Evolutionary conservation across 345 rosid genomes (phyloP).

Genomic region (Mangifera indica): DNA sequence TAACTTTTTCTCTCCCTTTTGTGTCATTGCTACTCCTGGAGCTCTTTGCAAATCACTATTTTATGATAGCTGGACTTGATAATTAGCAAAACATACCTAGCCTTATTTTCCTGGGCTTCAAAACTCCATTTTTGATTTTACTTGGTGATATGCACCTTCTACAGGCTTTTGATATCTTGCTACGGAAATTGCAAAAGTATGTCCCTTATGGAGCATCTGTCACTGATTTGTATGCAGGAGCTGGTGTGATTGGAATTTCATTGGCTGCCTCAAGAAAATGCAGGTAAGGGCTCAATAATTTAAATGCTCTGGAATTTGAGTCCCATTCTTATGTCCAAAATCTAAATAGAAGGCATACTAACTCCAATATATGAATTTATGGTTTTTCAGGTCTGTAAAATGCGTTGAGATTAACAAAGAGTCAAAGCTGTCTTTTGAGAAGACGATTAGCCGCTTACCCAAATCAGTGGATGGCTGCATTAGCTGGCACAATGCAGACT

Average conservation of each 20-base stretch:
- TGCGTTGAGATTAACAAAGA: constrained; percentile 94
- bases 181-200: constrained; percentile 80
- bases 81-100: constrained; percentile 11
- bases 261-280: constrained; percentile 82
- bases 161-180: constrained; percentile 77
- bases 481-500: constrained; percentile 91
- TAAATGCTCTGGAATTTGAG: background rate
- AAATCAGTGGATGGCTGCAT: constrained; percentile 61
- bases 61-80: background rate
- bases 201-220: constrained; percentile 86
- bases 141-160: constrained; percentile 17
- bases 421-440: constrained; percentile 85
- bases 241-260: constrained; percentile 91
- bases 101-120: background rate
- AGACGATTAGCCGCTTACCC: constrained; percentile 75
- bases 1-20: background rate
- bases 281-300: constrained; percentile 52
- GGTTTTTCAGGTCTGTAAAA: constrained; percentile 68
- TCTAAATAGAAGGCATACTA: constrained; percentile 3
- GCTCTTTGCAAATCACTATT: background rate
- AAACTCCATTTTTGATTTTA: constrained; percentile 11
- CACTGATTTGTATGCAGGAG: constrained; percentile 95
- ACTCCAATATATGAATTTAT: constrained; percentile 16
- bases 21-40: background rate
- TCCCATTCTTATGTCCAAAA: constrained; percentile 1